Conservation (phyloP, 495 filamentous ascomycete genomes). For the Cudoniella acicularis region DNA sequence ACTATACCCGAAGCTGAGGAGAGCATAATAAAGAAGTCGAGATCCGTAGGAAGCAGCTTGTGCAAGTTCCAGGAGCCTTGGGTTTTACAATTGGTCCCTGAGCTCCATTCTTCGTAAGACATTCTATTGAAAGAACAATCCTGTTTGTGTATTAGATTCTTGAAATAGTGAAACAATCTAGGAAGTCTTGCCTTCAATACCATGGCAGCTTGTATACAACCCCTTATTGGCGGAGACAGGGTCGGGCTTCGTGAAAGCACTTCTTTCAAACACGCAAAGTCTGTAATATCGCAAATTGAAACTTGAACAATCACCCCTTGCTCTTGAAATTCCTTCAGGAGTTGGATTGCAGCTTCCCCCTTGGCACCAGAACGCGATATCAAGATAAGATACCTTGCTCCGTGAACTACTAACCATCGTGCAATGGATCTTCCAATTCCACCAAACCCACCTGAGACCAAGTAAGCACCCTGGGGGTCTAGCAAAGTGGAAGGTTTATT, state of each 20-base stretch:
- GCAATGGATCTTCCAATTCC: conserved; percentile 47
- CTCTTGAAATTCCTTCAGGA: conserved; percentile 17
- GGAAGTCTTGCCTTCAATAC: conserved; percentile 9
- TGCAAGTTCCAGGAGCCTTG: conserved; percentile 39
- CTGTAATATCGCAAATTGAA: neutral
- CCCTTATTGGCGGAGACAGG: neutral
- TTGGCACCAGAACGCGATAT: conserved; percentile 50
- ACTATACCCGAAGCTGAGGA: conserved; percentile 57
- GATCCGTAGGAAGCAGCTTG: conserved; percentile 25
- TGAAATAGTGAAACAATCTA: conserved; percentile 29
- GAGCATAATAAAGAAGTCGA: conserved; percentile 60
- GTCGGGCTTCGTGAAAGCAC: neutral
- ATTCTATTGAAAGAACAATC: conserved; percentile 19
- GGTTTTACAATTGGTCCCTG: conserved; percentile 36
- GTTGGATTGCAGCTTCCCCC: conserved; percentile 22
- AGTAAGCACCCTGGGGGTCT: conserved; percentile 41
- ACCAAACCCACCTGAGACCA: conserved; percentile 55
- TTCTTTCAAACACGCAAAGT: neutral
- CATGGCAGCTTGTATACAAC: conserved; percentile 27
- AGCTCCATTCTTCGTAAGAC: conserved; percentile 29
- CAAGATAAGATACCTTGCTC: conserved; percentile 51
- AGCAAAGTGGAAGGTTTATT: no score
- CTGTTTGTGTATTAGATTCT: neutral
- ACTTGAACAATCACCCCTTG: neutral
- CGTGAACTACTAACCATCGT: conserved; percentile 48